These are phyloP conservation scores for Cyclostephanos invisitatus DNA, from an alignment of 108 stramenopile species.

Conservation along the genomic window DNA sequence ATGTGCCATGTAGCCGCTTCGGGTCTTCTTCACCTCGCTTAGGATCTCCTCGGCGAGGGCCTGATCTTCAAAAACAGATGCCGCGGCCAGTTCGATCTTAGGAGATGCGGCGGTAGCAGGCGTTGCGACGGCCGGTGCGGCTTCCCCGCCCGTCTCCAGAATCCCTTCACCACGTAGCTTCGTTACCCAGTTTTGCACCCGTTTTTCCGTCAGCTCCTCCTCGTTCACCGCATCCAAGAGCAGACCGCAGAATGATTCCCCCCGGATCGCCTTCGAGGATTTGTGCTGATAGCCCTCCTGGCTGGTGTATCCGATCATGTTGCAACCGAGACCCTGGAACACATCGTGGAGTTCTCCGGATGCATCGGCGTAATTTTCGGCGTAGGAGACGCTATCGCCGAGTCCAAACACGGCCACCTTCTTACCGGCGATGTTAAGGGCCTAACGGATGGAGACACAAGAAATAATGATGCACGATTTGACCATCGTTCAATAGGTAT, in stretches of 20 bases:
- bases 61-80: slow-evolving; percentile 37
- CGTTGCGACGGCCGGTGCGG: slow-evolving; percentile 9
- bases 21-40: slow-evolving; percentile 22
- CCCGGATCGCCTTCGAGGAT: slow-evolving; percentile 78
- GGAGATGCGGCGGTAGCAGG: slow-evolving; percentile 14
- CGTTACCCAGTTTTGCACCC: slow-evolving; percentile 78
- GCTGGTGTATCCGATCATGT: slow-evolving; percentile 76
- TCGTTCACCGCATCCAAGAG: slow-evolving; percentile 84
- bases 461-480: not conserved
- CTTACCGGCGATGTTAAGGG: slow-evolving; percentile 64
- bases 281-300: slow-evolving; percentile 85
- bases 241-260: slow-evolving; percentile 84
- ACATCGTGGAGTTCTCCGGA: slow-evolving; percentile 89
- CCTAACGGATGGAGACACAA: not conserved
- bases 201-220: slow-evolving; percentile 75
- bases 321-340: slow-evolving; percentile 75
- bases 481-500: not conserved
- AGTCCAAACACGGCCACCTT: slow-evolving; percentile 89
- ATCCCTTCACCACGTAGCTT: slow-evolving; percentile 78
- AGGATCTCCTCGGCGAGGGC: slow-evolving; percentile 33
- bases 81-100: slow-evolving; percentile 2
- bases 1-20: slow-evolving; percentile 59
- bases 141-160: slow-evolving; percentile 45
- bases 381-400: slow-evolving; percentile 76
- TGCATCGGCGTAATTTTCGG: slow-evolving; percentile 89